A percentile compares a stretch with the other conserved stretches of the same genome.
Conservation (phyloP, 2,329 filamentous ascomycete species). For the Microdochium bolleyi region DNA sequence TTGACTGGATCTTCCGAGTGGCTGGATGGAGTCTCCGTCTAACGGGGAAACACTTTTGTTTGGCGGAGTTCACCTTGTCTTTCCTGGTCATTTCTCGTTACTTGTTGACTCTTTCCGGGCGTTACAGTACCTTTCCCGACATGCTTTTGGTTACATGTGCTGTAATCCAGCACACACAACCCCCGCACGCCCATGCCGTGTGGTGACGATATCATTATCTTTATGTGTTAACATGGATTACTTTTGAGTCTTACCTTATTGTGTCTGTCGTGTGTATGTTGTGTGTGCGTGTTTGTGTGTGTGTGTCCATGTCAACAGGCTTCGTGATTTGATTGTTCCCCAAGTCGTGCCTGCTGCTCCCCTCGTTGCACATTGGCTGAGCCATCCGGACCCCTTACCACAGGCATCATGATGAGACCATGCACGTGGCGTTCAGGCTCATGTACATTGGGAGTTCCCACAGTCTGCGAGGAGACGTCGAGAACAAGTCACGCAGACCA, state of each 20-base stretch:
- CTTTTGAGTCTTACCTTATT: neutral
- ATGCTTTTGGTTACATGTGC: neutral
- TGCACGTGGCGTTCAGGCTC: too few relatives aligned
- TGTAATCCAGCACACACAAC: neutral
- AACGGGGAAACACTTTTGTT: neutral
- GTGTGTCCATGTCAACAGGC: too few relatives aligned
- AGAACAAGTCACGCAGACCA: too few relatives aligned
- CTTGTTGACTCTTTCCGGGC: slow-evolving; percentile 9
- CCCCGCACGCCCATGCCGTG: neutral
- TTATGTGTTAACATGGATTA: neutral
- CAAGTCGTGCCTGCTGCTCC: too few relatives aligned
- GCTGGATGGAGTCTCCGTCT: neutral
- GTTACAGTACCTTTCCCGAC: neutral
- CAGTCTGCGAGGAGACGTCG: too few relatives aligned
- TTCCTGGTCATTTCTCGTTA: slow-evolving; percentile 9
- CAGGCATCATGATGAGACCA: too few relatives aligned
- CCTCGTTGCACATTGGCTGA: too few relatives aligned
- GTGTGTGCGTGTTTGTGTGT: too few relatives aligned
- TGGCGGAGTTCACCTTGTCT: slow-evolving; percentile 1
- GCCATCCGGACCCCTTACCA: too few relatives aligned
- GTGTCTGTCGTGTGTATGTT: neutral
- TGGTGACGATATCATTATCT: neutral
- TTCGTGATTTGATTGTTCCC: too few relatives aligned
- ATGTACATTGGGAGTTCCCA: too few relatives aligned
- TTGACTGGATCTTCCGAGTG: neutral